Base-by-base conservation (phyloP, 2,329 filamentous ascomycete genomes). In the Dactylellina drechsleri region DNA sequence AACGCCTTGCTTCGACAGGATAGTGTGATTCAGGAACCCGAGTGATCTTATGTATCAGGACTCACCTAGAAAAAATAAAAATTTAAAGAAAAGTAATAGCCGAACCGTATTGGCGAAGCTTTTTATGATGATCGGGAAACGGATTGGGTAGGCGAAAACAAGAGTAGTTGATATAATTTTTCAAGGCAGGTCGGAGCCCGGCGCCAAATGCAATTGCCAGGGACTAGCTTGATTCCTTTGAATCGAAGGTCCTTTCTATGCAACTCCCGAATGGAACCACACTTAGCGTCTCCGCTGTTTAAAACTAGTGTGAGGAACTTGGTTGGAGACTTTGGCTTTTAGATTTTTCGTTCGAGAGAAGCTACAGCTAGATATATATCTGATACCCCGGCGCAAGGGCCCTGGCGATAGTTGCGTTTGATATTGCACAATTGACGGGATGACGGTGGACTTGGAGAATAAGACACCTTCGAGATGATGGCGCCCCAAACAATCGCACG, bases 261-360 rank as follows among this genome's bases (percentile, higher is more conserved):
- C 57, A 74, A 74, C 70, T 74, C 52, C 70, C 70, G 70, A 66
- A 67, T 62, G 62, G 31, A 62, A 74, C 70, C 20, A 36, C 43
- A 56, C 49, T 26, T 31, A 49, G 60, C 49, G 56, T 61, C 60
- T 72, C 57, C 54, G 49, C 12, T 60, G 49, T 64, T 66, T 54
- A 65, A 61, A 36, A 43, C 62, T 62, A 62, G 31, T 28, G 54
- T 50, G 54, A 66, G 62, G 47, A 62, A 62, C 26, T 58, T 57
- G 61, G 16, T 52, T 66, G 28, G 20, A 43, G 50, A 36, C 49
- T 71, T 74, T 47, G 43, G 13, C 52, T 58, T 47, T 47, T 52
- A 20, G 47, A 23, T 8, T 7, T 36, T 36, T 36, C 10, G 6
- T 36, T 36, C 16, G 56, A 23, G 70, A 53, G 62, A 65, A 61